Conservation (phyloP, 176 grass and related monocot species). For the Leersia perrieri region DNA sequence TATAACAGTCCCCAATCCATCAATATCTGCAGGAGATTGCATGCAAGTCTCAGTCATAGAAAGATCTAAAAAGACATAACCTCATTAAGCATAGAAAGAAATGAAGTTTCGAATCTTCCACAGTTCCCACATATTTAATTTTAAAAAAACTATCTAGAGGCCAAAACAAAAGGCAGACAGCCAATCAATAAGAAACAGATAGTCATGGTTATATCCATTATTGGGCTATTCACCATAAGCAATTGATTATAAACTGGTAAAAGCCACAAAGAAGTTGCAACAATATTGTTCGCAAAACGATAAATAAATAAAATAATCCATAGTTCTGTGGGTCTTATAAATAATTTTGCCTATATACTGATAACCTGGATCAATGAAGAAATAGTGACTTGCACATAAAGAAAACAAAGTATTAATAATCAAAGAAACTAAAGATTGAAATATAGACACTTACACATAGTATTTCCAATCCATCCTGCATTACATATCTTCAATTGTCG, state of each 20-base stretch:
- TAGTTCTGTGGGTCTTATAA: not conserved
- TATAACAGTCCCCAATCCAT: not conserved
- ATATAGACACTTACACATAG: not conserved
- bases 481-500: constrained; percentile 12
- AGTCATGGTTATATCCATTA: not conserved
- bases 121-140: not conserved
- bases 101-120: not conserved
- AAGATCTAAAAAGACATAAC: not conserved
- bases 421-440: not conserved
- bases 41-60: not conserved
- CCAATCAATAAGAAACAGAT: not conserved
- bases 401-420: not conserved
- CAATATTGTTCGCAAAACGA: not conserved
- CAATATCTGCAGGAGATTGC: not conserved
- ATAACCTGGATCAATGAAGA: not conserved
- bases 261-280: not conserved
- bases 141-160: not conserved
- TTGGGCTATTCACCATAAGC: not conserved
- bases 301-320: not conserved
- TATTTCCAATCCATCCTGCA: not conserved
- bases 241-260: not conserved
- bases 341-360: not conserved
- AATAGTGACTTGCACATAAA: not conserved
- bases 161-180: not conserved
- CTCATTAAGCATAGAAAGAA: not conserved